Evolutionary conservation across 352 stramenopile species (phyloP), one percentile per base, ranked within the genome.

Genomic region (Pythium brassicae): DNA sequence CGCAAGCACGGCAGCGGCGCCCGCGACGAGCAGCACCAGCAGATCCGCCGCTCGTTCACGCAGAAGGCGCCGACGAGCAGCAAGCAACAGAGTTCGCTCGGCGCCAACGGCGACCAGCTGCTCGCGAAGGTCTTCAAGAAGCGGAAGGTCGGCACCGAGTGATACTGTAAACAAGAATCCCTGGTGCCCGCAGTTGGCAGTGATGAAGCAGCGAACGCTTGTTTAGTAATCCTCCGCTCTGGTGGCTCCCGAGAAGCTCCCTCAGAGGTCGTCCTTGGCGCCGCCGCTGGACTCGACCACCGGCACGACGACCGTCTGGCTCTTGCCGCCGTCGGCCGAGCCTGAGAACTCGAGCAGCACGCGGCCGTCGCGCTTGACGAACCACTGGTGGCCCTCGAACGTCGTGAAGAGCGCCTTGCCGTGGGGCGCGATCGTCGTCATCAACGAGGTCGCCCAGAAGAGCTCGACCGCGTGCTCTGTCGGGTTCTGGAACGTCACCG

Each of bases 51-150:
- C n/a, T 86, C 78, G 49, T 93, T 93, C 60, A 48, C 71, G 27
- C 83, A 93, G 57, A 89, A 93, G 60, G 59, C 69, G 9, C 76
- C 83, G 0, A 76, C 78, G 22, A 89, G 71, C 66, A 87, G 74
- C 58, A 88, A 89, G 62, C 67, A 87, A 32, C 61, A 82, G 22
- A 73, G 69, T 20, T 89, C 83, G 32, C 68, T 91, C 17, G 58
- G 60, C 17, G 69, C 84, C 32, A n/a, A 1, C 42, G 57, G 62
- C 50, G 56, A 63, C 27, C 66, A 65, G 29, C 62, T 89, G 56
- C 66, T 93, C 10, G 66, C 65, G 55, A 88, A 91, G 66, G 80
- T 93, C 23, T 93, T 93, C 65, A 91, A 93, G 71, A 89, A 90
- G 53, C 77, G 68, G 22, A 84, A 77, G 56, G 53, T 75, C 25